Base-by-base conservation (phyloP, 805 yeast genomes). In the Lachancea kluyveri region DNA sequence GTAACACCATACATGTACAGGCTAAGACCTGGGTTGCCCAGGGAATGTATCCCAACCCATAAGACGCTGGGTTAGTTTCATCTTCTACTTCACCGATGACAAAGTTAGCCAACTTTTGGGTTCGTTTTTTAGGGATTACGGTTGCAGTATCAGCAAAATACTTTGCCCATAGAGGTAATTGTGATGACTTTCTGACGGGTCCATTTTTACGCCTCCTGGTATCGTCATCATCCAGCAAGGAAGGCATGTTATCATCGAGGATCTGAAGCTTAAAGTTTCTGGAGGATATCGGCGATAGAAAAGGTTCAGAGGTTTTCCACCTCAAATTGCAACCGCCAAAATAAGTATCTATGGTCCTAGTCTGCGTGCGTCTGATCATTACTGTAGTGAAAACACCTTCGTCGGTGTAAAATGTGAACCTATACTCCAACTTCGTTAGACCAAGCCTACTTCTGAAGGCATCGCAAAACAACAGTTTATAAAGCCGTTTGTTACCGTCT, bases 11-110 rank as follows among this genome's bases (percentile, higher is more conserved):
- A 5, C 27, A 21, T 29, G 28, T 33, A 17, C 37, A 33, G 3
- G 37, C 37, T 5, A 33, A 24, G 8, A 33, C 29, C 17, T 33
- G 37, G 5, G 37, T 21, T 15, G 21, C 28, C 37, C 37, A 33
- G 7, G 37, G 37, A n/a, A 33, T 23, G 8, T 21, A 19, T n/a
- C 12, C n/a, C 1, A 33, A 18, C 9, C 37, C 37, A 29, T 28
- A 33, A 8, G 28, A 25, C 10, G 32, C 24, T 7, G 32, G 24
- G 25, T 33, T 24, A 6, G 32, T 19, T 17, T 33, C 37, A n/a
- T 28, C 11, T 3, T 24, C 29, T 5, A 33, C 21, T 20, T 33
- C 37, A 4, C 37, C 37, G 8, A 33, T 17, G 5, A 14, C 13
- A 4, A 33, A 7, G 4, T 24, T 11, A 10, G 37, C 37, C 13